Evolutionary conservation across 345 rosid species (phyloP).

Genomic region (Hypericum perforatum): DNA sequence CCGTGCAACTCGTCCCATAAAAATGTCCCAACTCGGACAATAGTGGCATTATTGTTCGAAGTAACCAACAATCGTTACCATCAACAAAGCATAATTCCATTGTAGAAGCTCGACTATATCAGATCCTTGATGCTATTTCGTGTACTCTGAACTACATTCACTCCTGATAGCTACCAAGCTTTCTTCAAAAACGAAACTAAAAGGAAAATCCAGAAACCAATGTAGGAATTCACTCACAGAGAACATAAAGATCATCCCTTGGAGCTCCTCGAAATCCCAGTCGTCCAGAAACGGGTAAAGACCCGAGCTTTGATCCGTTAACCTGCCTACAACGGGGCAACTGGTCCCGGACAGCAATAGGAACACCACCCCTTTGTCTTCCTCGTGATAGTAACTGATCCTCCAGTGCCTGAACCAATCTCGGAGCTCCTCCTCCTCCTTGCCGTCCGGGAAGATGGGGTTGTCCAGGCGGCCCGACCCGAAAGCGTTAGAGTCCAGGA

Average conservation of each 20-base stretch:
- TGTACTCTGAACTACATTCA: too few species aligned
- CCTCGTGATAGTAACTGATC: constrained; percentile 57
- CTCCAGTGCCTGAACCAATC: constrained; percentile 60
- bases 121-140: too few species aligned
- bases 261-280: constrained; percentile 66
- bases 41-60: too few species aligned
- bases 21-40: too few species aligned
- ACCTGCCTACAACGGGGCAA: constrained; percentile 33
- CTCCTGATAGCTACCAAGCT: neutral
- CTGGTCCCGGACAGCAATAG: constrained; percentile 51
- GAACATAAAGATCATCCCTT: constrained; percentile 81
- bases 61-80: too few species aligned
- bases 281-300: constrained; percentile 46
- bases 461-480: constrained; percentile 52
- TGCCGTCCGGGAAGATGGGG: constrained; percentile 23
- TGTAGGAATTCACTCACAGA: constrained; percentile 42
- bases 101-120: too few species aligned
- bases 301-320: constrained; percentile 21
- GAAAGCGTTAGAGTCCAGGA: constrained; percentile 50
- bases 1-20: too few species aligned
- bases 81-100: too few species aligned
- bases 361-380: constrained; percentile 53
- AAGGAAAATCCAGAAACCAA: neutral
- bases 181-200: neutral
- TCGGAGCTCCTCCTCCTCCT: constrained; percentile 36